Conservation (phyloP, 2,329 filamentous ascomycete species). For the Westerdykella ornata region DNA sequence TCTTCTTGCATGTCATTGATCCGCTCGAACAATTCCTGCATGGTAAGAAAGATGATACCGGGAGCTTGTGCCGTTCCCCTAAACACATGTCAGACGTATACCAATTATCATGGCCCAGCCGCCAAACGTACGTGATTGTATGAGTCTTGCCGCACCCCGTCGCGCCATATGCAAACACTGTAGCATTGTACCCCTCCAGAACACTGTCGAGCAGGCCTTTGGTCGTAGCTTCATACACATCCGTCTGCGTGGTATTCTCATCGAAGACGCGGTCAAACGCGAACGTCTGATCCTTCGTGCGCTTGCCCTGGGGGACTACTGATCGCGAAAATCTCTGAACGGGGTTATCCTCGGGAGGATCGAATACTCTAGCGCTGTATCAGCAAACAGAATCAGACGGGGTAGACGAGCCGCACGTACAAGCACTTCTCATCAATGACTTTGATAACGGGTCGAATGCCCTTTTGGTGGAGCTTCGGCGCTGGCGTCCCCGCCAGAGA, state of each 20-base stretch:
- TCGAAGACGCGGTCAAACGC: constrained; percentile 96
- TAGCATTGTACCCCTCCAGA: constrained; percentile 95
- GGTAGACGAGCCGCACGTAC: constrained; percentile 48
- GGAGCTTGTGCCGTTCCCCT: constrained; percentile 80
- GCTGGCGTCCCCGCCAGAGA: constrained; percentile 82
- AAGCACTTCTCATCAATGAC: constrained; percentile 93
- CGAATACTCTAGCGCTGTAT: constrained; percentile 66
- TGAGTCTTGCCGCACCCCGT: constrained; percentile 98
- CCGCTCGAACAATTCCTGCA: constrained; percentile 97
- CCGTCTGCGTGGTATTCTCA: constrained; percentile 83
- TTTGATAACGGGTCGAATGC: constrained; percentile 86
- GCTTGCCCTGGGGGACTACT: constrained; percentile 72
- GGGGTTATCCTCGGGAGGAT: constrained; percentile 90
- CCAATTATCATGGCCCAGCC: background rate
- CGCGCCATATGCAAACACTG: constrained; percentile 95
- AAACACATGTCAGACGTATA: constrained; percentile 13
- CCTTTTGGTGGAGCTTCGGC: constrained; percentile 77
- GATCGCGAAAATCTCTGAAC: constrained; percentile 81
- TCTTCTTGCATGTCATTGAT: constrained; percentile 80
- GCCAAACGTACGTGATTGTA: constrained; percentile 58
- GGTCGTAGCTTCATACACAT: constrained; percentile 93
- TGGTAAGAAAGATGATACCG: constrained; percentile 96
- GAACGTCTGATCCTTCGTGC: constrained; percentile 95
- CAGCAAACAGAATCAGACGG: background rate
- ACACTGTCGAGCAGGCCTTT: constrained; percentile 87